A percentile compares a stretch with the other conserved stretches of the same genome.
Conservation (phyloP, 176 grass and related monocot species). For the Phyllostachys edulis region DNA sequence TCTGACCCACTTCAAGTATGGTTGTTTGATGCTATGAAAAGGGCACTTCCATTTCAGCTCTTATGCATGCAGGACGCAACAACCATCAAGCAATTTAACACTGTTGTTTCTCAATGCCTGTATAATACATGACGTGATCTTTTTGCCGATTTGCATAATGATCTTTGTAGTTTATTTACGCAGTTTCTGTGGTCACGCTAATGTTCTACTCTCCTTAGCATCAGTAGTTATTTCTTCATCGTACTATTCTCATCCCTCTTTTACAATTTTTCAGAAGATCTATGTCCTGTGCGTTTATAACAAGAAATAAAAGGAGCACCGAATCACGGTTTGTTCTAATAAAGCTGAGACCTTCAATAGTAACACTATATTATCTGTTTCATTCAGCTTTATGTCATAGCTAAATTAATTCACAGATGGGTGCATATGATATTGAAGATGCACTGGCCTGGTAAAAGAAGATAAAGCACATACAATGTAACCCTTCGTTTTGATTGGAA, state of each 20-base stretch:
- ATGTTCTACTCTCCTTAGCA: neutral
- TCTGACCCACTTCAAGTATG: neutral
- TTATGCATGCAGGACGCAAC: neutral
- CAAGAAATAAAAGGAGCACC: constrained; percentile 86
- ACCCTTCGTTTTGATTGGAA: neutral
- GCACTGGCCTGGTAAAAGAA: constrained; percentile 82
- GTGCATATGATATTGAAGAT: constrained; percentile 83
- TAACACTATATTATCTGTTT: neutral
- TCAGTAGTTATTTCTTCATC: neutral
- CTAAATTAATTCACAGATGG: constrained; percentile 58
- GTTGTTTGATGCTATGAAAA: neutral
- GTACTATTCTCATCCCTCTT: neutral
- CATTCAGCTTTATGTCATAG: neutral
- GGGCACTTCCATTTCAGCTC: neutral
- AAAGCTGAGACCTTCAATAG: constrained; percentile 2
- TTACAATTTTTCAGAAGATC: constrained; percentile 61
- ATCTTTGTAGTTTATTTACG: neutral
- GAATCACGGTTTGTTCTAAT: constrained; percentile 64
- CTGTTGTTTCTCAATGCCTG: neutral
- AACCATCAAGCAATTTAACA: neutral
- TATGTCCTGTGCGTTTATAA: constrained; percentile 93
- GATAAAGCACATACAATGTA: constrained; percentile 59
- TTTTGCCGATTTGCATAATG: neutral
- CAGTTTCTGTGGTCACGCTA: neutral
- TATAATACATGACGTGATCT: neutral